These are phyloP conservation scores for Annona cherimola DNA, from an alignment of 164 flowering plant species.

Conservation along the genomic window DNA sequence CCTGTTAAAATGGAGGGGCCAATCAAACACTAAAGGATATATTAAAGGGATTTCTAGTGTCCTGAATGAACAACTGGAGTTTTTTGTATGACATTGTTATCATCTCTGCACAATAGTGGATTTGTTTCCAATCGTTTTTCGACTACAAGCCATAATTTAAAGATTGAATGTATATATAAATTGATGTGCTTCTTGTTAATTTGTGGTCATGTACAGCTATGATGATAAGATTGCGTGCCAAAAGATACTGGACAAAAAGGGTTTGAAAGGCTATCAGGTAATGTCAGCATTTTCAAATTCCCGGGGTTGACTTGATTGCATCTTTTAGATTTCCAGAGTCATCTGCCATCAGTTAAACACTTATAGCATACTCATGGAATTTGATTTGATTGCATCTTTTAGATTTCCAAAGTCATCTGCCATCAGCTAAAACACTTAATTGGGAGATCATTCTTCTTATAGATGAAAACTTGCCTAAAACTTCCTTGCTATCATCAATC, in stretches of 20 bases:
- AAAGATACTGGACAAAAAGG: constrained; percentile 79
- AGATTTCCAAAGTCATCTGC: background rate
- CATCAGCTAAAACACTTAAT: background rate
- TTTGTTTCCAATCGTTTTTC: too few species aligned
- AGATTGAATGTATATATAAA: background rate
- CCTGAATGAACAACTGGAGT: too few species aligned
- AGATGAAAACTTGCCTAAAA: too few species aligned
- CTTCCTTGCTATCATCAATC: too few species aligned
- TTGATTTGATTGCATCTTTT: background rate
- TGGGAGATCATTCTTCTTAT: too few species aligned
- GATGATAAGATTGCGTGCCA: constrained; percentile 93
- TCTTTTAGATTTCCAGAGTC: background rate
- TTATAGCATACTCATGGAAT: background rate
- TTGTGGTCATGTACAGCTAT: constrained; percentile 35
- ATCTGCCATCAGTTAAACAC: background rate
- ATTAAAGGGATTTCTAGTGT: too few species aligned
- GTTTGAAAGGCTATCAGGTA: constrained; percentile 88
- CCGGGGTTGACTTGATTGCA: background rate
- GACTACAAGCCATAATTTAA: too few species aligned
- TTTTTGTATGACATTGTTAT: too few species aligned
- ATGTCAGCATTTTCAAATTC: constrained; percentile 7
- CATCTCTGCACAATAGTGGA: too few species aligned
- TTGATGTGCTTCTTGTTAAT: background rate
- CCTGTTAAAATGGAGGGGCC: too few species aligned
- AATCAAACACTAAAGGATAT: too few species aligned